phyloP scores from a whole-genome alignment of 805 yeast genomes.

The Hanseniaspora hatyaiensis region DNA sequence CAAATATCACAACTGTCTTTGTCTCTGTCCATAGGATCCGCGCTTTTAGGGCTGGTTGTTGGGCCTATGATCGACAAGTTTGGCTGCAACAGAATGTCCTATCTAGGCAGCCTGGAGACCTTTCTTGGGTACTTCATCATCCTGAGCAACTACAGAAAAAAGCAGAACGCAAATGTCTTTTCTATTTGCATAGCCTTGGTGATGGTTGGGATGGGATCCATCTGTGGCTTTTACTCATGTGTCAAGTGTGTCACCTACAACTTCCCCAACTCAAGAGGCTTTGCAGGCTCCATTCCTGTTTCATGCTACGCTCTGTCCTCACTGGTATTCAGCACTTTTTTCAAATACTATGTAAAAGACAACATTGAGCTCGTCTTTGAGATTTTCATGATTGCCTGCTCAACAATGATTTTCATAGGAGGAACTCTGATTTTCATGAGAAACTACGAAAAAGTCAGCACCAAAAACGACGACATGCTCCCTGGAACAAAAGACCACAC shows the following conservation, averaged over 20 bases:
- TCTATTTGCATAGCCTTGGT: conserved; percentile 40
- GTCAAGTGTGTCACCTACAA: conserved; percentile 40
- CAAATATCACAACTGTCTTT: conserved; percentile 56
- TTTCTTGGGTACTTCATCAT: conserved; percentile 45
- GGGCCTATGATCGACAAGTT: conserved; percentile 53
- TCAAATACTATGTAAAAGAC: conserved; percentile 42
- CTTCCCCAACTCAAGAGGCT: conserved; percentile 59
- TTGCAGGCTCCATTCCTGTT: conserved; percentile 59
- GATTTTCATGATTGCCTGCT: conserved; percentile 44
- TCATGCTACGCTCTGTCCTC: conserved; percentile 64
- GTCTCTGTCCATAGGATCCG: conserved; percentile 51
- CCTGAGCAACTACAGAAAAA: conserved; percentile 35
- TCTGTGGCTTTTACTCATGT: conserved; percentile 47
- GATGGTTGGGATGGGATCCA: conserved; percentile 55
- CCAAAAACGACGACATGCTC: neutral
- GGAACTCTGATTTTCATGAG: conserved; percentile 17
- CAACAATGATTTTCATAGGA: conserved; percentile 28
- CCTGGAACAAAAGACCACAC: neutral
- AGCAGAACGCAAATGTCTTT: conserved; percentile 31
- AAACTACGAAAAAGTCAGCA: neutral
- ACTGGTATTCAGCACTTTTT: conserved; percentile 45
- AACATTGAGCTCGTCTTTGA: conserved; percentile 44
- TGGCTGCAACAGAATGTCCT: conserved; percentile 45
- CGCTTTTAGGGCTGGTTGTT: conserved; percentile 59
- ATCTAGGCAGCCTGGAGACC: conserved; percentile 45